Evolutionary conservation across 495 filamentous ascomycete species (phyloP).

Genomic region (Xylaria grammica): DNA sequence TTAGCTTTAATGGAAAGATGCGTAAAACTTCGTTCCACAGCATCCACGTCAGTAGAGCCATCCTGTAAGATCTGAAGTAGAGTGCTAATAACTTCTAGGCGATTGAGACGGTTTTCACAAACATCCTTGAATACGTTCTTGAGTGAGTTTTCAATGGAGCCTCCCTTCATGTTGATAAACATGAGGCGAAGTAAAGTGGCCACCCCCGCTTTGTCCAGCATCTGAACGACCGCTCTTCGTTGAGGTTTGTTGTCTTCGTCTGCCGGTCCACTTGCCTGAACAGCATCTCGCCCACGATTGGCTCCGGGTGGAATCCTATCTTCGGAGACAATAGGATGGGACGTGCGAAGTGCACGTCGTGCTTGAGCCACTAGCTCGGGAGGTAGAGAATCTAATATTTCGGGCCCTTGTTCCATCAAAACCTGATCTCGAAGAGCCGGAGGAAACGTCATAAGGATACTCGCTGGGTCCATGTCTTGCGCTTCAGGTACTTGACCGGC

Average conservation of each 20-base stretch:
- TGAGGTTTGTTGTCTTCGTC: conserved; percentile 63
- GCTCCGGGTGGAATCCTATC: conserved; percentile 31
- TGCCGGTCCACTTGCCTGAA: conserved; percentile 33
- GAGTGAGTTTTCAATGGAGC: conserved; percentile 73
- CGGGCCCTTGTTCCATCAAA: conserved; percentile 88
- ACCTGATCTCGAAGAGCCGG: conserved; percentile 84
- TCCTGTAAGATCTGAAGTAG: conserved; percentile 96
- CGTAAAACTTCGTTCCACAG: conserved; percentile 92
- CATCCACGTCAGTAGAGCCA: conserved; percentile 87
- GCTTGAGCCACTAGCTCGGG: conserved; percentile 86
- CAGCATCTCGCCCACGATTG: conserved; percentile 34
- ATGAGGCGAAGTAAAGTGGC: conserved; percentile 93
- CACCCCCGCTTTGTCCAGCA: conserved; percentile 94
- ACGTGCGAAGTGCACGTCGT: conserved; percentile 58
- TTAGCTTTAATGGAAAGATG: conserved; percentile 91
- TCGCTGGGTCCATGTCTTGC: conserved; percentile 91
- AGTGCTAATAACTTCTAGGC: conserved; percentile 91
- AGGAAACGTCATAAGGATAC: conserved; percentile 89
- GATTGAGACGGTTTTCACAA: conserved; percentile 92
- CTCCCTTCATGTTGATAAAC: conserved; percentile 91
- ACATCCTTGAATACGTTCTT: conserved; percentile 86
- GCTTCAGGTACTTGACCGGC: conserved; percentile 60
- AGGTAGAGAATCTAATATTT: conserved; percentile 82
- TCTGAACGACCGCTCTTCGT: conserved; percentile 83
- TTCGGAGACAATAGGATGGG: conserved; percentile 29